Base-by-base conservation (phyloP, 495 filamentous ascomycete genomes). In the Penicillium desertorum region DNA sequence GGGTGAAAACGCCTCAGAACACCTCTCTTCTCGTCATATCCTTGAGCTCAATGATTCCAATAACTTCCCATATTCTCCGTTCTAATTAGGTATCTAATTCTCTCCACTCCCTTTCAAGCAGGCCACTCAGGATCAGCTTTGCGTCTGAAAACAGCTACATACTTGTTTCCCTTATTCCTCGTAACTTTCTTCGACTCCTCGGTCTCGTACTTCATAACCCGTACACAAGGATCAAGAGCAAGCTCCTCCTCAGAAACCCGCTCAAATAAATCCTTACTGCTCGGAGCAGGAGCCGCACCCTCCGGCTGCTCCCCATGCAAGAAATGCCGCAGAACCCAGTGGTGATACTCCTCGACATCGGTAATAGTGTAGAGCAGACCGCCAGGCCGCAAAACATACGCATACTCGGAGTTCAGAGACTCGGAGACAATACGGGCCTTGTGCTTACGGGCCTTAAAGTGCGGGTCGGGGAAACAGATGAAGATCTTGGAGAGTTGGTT, bases 151-250 rank as follows among this genome's bases (percentile, higher is more conserved):
- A 92, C 83, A 45, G 89, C 91, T 39, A 97, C 87, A 70, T 87
- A 92, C 74, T 97, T 98, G 58, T 79, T 80, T 0, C 95, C 94
- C 43, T 87, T 83, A 75, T 97, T 94, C 69, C 94, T 84, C 59
- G 86, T 84, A 7, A 98, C 94, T 76, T 98, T 98, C 80, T 96
- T 96, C 47, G 93, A 91, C 78, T 98, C 94, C 72, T 98, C 94
- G 2, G 94, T 98, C 72, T 90, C 91, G 36, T 74, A 83, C 71
- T 71, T 83, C 91, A 98, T 97, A 37, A 92, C 80, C 56, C 71
- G 70, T 16, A 96, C 89, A 69, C 89, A 93, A 54, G 83, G 79
- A 75, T 96, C 92, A 23, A 65, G 72, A 47, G 86, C 85, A 63
- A 88, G 75, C 54, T 91, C 88, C 63, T 83, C 81, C 48, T 87